Base-by-base conservation (phyloP, 768 basidiomycete genomes). In the Imleria badia region DNA sequence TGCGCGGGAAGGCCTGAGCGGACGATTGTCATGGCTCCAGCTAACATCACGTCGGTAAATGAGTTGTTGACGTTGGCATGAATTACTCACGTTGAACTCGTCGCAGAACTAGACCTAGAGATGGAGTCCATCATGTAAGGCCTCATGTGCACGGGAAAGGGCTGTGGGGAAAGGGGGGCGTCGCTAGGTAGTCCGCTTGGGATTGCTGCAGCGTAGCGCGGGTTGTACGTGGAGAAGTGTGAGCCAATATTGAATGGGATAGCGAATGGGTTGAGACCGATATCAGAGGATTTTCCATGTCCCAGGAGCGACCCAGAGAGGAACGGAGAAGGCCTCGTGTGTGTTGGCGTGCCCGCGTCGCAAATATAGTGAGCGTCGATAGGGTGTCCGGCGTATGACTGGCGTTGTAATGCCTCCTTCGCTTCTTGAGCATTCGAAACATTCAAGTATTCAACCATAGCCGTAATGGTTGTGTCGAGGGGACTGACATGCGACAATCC, bases 371-470 rank as follows among this genome's bases (percentile, higher is more conserved):
- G 75, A 22, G 69, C 74, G 17, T 67, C 65, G 48, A 83, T 58
- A 43, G 69, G 69, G 54, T 73, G 72, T 48, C 76, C 78, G 13
- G 79, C 80, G 63, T 90, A 91, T 39, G 73, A 66, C 62, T 91
- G 88, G 51, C 81, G 81, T 48, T 81, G 75, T 55, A 91, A 75
- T 35, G 76, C 70, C 17, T 81, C 80, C 55, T 78, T 83, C 11
- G 89, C 89, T 66, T 90, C 87, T 53, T 76, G 75, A 35, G 89
- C 86, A 55, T 80, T 75, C 34, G 73, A 71, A 40, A 73, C 55
- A 19, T 80, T 75, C 34, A 76, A 69, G 61, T 87, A 89, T 66
- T 87, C 83, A n/a, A 88, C 87, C 23, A 83, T 60, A 49, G 79
- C 86, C 26, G 83, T 79, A 34, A 81, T 74, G 36, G 76, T 78